Base-by-base conservation (phyloP, 2,329 filamentous ascomycete species). In the Neofusicoccum ribis region DNA sequence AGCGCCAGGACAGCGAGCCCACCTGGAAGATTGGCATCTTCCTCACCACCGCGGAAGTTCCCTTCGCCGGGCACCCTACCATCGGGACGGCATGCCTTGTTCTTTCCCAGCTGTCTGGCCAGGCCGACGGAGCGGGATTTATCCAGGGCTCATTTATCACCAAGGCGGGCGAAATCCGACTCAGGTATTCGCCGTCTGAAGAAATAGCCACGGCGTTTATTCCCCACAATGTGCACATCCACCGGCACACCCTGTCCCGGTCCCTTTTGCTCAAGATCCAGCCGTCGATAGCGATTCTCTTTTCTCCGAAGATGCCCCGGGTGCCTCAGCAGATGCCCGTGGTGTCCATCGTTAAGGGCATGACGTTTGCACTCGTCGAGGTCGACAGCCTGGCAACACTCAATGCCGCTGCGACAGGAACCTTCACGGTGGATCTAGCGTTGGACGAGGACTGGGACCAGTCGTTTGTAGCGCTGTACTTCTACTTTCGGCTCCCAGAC, bases 291-390 rank as follows among this genome's bases (percentile, higher is more conserved):
- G 71, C 70, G 43, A 54, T 64, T 12, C 39, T 47, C 31, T 47
- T 36, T 31, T 56, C 59, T 5, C 44, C 65, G 12, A 36, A 49
- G 37, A 46, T 50, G 27, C 39, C 47, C 43, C 39, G 66, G 63
- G 9, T 61, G 69, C 50, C 66, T 49, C 5, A 64, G 69, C 61
- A 73, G 68, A 74, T 68, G 37, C 70, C 77, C 14, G 69, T 81
- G 12, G 78, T 82, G 11, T 80, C 78, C 49, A 80, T 93, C 51
- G 90, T 92, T 41, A 86, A 86, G 50, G 91, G 91, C 54, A 90
- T 93, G 88, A 86, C 86, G 0, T 93, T 92, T 74, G 77, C 87
- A n/a, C 83, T 91, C 37, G 80, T 90, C 14, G 79, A 85, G 69
- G 80, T 95, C 23, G 80, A 85, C 0, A 83, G 82, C 63, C 76